These are phyloP conservation scores for Knoxia roxburghii DNA, from an alignment of 257 asterid species.

Conservation along the genomic window DNA sequence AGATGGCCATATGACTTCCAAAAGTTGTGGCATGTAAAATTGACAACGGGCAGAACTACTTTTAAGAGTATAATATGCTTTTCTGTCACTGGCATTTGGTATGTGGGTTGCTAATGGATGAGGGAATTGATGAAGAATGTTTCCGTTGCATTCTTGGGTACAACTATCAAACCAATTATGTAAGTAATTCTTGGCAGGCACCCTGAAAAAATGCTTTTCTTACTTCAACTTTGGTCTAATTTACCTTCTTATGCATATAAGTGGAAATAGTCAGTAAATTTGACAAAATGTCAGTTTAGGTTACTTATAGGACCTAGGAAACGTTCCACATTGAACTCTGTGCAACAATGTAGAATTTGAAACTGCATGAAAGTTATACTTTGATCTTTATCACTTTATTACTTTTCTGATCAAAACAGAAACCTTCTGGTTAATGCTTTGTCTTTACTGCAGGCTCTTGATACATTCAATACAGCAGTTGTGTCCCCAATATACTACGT, in stretches of 20 bases:
- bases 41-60: not conserved
- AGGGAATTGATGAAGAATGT: too few species aligned
- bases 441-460: constrained; percentile 32
- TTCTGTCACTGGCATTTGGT: not conserved
- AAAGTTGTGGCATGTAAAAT: not conserved
- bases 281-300: not conserved
- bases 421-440: constrained; percentile 6
- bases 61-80: too few species aligned
- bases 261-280: not conserved
- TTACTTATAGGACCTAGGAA: not conserved
- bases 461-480: too few species aligned
- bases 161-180: too few species aligned
- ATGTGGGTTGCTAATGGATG: too few species aligned
- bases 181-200: too few species aligned
- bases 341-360: not conserved
- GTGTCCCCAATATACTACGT: constrained; percentile 42
- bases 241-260: not conserved
- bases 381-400: not conserved
- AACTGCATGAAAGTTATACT: not conserved
- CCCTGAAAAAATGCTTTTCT: not conserved
- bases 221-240: not conserved
- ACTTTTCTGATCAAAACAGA: not conserved
- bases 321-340: not conserved
- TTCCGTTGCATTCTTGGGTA: too few species aligned
- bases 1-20: not conserved